Base-by-base conservation (phyloP, 2,329 filamentous ascomycete genomes). In the Juglanconis oblonga region DNA sequence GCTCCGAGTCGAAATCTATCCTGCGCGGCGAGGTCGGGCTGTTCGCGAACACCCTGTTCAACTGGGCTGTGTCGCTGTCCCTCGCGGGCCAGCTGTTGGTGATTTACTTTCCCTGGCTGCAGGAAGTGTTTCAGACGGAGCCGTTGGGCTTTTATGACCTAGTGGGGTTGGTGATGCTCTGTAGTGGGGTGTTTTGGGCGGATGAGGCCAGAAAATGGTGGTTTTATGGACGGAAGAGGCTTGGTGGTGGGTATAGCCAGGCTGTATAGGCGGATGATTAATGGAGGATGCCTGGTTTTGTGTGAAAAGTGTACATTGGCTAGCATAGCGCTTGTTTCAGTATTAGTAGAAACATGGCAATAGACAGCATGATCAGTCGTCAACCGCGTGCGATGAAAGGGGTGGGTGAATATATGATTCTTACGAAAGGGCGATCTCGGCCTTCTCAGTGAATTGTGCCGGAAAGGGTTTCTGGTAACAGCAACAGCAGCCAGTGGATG, bases 61-160 rank as follows among this genome's bases (percentile, higher is more conserved):
- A 98, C 75, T 97, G 94, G 81, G 93, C 95, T 0, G 95, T 99
- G 2, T 83, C 89, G 8, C 87, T 95, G 31, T 94, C 90, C 71
- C 74, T 99, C 52, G 77, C 90, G 5, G 95, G 95, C 2, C 95
- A 99, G 75, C 77, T 93, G 50, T 83, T 94, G 64, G 96, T 99
- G 58, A 92, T 99, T 57, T 99, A 98, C 74, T 87, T 98, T 65
- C 95, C 95, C 9, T 93, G 92, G 77, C 78, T 99, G 67, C 95
- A 99, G 76, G 85, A 90, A 55, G 88, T 98, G 5, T 99, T 99
- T 77, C 95, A 99, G 78, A 99, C 95, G 0, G 95, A 99, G 74
- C 88, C 90, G 1, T 75, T 99, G 57, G 79, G 85, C 0, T 72
- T 93, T 8, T 77, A 82, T 62, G 95, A 99, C 78, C 74, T 98